Base-by-base conservation (phyloP, 371 early-diverging fungal species). In the Haplosporangium sp. region DNA sequence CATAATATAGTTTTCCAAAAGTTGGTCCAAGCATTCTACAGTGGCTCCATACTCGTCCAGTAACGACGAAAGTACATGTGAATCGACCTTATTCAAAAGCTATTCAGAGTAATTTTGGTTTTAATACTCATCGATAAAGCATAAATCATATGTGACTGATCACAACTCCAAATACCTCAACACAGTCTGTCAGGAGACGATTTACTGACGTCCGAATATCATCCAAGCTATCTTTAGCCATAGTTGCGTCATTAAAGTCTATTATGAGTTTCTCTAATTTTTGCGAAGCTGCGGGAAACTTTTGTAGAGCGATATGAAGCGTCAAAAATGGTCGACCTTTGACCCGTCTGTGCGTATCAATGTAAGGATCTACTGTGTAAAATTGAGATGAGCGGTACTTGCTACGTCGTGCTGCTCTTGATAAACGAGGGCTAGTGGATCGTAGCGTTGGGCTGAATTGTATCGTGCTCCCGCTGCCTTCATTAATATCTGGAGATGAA, bases 1-100 rank as follows among this genome's bases (percentile, higher is more conserved):
- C 88, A 88, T 87, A 15, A 90, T 70, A 63, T 87, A 77, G 53
- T 84, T 86, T 74, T 89, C 88, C 69, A 84, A 78, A 3, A 85
- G 74, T 5, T 76, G 76, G 37, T 84, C 83, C 19, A 87, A 65
- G 20, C 34, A 65, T 20, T 67, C 50, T 6, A 65, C 64, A 20
- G 69, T 68, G 7, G 62, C 65, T 39, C 62, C 53, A 48, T 72
- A 70, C 52, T 73, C 72, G 39, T 84, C 72, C 58, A 83, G 50
- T 10, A 83, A 45, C 10, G 69, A 61, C 6, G 61, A 56, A 3
- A 79, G 66, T 5, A 70, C 64, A 7, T 42, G 42, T 3, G 65
- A 11, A 47, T 83, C 73, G 37, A 79, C 57, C 17, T 66, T 48
- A 27, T 83, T 75, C 48, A 83, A 47, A 27, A 74, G 57, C 83